Evolutionary conservation across 352 stramenopile species (phyloP).

Genomic region (Phytophthora ramorum): DNA sequence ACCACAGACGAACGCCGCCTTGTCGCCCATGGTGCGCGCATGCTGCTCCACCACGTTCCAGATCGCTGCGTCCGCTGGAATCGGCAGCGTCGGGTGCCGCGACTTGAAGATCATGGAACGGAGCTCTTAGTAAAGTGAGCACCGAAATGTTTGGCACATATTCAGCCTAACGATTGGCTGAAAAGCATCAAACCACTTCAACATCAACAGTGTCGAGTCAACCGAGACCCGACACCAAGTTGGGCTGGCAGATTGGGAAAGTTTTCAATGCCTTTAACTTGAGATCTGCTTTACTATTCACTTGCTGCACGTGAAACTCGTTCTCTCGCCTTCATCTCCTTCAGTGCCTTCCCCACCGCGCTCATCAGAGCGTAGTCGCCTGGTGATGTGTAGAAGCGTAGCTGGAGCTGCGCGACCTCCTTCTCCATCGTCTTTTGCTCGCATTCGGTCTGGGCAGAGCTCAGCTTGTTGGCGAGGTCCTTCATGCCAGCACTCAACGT

Average conservation of each 20-base stretch:
- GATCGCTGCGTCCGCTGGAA: constrained; percentile 34
- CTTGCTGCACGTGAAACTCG: constrained; percentile 12
- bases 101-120: constrained; percentile 43
- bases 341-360: constrained; percentile 57
- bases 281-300: background rate
- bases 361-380: constrained; percentile 57
- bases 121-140: constrained; percentile 1
- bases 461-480: constrained; percentile 29
- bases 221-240: no score
- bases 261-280: no score
- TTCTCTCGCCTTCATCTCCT: constrained; percentile 43
- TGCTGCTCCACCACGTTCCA: constrained; percentile 42
- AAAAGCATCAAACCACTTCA: background rate
- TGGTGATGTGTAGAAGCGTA: constrained; percentile 58
- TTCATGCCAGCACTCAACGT: constrained; percentile 34
- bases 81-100: constrained; percentile 22
- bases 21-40: constrained; percentile 23
- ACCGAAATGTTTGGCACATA: background rate
- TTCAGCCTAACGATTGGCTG: background rate
- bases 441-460: constrained; percentile 18
- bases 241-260: no score
- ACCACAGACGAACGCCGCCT: constrained; percentile 41
- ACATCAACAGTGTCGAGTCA: background rate
- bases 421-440: constrained; percentile 52
- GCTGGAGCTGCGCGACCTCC: constrained; percentile 59